Base-by-base conservation (phyloP, 441 rosid genomes). In the Arabidopsis hybrid region DNA sequence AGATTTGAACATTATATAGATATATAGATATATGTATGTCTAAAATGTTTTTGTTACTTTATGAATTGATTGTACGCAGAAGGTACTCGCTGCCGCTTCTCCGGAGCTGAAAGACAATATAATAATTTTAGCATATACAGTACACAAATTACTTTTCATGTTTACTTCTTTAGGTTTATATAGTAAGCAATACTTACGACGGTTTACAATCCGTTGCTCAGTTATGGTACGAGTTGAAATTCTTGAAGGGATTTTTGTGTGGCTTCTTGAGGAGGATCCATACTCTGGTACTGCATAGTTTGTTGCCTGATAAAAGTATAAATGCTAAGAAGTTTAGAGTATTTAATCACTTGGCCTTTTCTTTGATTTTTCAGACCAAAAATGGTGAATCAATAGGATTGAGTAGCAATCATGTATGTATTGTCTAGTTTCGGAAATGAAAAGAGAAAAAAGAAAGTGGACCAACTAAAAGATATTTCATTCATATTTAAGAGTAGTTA, bases 11-110 rank as follows among this genome's bases (percentile, higher is more conserved):
- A 53, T 8, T n/a, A 12, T 4, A 72, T 8, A 64, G 6, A 35
- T 51, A 56, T 29, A 7, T 38, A 31, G 58, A 21, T 62, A 21
- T 43, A 47, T 8, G 3, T 35, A 21, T 35, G 47, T 61, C 38
- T 76, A 49, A 6, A 43, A 2, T 42, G 26, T 21, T 21, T 74
- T 62, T 60, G 74, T 70, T 85, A 94, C 99, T 92, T 94, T 79
- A 94, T 94, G 85, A 94, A 94, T 86, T 94, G 99, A 56, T 94
- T 94, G 77, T 94, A 94, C 2, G 97, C 96, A 72, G 99, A 94
- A 81, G 97, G 97, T 49, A 90, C 91, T 75, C 99, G 89, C 88
- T 89, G 99, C 85, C 97, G 83, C 89, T 94, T 94, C 89, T 88
- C 97, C 63, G 95, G 90, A 85, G 95, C 99, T 94, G 95, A 78